Conservation (phyloP, 805 yeast species). For the Spathaspora sp. region DNA sequence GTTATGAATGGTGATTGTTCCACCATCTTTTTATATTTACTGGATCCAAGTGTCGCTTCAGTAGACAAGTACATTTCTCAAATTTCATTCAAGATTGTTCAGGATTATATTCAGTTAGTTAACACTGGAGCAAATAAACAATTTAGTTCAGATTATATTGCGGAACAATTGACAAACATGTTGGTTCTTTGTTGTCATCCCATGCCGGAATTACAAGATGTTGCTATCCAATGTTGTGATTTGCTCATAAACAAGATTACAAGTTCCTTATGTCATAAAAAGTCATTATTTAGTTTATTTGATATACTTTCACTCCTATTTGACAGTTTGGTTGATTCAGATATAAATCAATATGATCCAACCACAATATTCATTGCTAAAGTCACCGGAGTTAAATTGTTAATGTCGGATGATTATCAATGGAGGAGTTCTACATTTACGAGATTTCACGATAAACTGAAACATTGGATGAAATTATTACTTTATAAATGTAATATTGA, state of each 20-base stretch:
- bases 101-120: conserved; percentile 52
- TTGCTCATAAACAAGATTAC: conserved; percentile 64
- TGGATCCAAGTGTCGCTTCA: conserved; percentile 71
- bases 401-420: conserved; percentile 68
- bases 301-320: conserved; percentile 78
- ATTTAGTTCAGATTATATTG: conserved; percentile 53
- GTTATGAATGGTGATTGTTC: conserved; percentile 80
- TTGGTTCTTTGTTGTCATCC: conserved; percentile 76
- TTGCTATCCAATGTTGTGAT: conserved; percentile 77
- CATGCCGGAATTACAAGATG: conserved; percentile 65
- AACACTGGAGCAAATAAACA: conserved; percentile 49
- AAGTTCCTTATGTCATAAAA: conserved; percentile 70
- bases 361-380: conserved; percentile 55
- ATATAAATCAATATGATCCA: conserved; percentile 81
- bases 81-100: conserved; percentile 57
- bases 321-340: conserved; percentile 80
- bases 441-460: conserved; percentile 54
- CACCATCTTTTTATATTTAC: conserved; percentile 69
- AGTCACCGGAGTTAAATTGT: conserved; percentile 45
- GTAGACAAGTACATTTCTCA: conserved; percentile 66
- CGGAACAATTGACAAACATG: conserved; percentile 66
- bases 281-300: conserved; percentile 70
- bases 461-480: conserved; percentile 61
- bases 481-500: conserved; percentile 64
- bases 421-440: conserved; percentile 73